These are phyloP conservation scores for Casaregolazyma lundiana DNA, from an alignment of 1,139 yeast genomes.

Conservation along the genomic window DNA sequence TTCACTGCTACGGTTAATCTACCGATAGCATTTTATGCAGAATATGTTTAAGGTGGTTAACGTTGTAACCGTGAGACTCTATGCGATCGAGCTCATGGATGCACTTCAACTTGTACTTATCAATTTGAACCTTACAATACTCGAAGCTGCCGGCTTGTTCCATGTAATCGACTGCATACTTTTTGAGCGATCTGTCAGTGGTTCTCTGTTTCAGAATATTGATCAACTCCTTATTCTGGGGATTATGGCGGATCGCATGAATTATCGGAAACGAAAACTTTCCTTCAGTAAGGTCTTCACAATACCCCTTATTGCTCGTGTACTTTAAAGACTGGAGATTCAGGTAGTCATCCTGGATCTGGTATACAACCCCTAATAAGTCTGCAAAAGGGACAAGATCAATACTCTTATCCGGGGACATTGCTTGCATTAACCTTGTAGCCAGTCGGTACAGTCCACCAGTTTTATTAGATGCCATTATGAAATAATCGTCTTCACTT, in stretches of 20 bases:
- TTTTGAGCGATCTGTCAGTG: constrained; percentile 41
- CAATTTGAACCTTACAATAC: constrained; percentile 29
- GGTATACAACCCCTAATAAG: constrained; percentile 74
- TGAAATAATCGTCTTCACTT: constrained; percentile 58
- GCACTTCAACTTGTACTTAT: constrained; percentile 19
- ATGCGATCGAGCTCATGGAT: constrained; percentile 19
- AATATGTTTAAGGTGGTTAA: constrained; percentile 16
- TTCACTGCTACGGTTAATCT: background rate
- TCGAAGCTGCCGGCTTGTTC: constrained; percentile 41
- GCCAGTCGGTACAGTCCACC: constrained; percentile 83
- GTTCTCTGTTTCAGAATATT: constrained; percentile 40
- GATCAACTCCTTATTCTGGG: constrained; percentile 37
- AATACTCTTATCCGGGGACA: constrained; percentile 16
- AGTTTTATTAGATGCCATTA: constrained; percentile 84
- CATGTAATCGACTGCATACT: constrained; percentile 46
- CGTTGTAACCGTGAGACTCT: constrained; percentile 12
- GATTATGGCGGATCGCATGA: constrained; percentile 47
- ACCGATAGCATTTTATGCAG: constrained; percentile 16
- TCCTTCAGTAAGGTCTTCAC: constrained; percentile 88
- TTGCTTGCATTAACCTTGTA: constrained; percentile 53
- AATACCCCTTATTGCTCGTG: constrained; percentile 66
- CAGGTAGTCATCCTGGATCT: constrained; percentile 74
- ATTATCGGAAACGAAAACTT: constrained; percentile 81
- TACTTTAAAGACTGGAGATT: constrained; percentile 54
- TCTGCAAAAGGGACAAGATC: constrained; percentile 60